Percentiles rank a stretch among this genome's conserved stretches.
Evolutionary conservation across 306 rosid genomes (phyloP).

Genomic region (Prinsepia uniflora): DNA sequence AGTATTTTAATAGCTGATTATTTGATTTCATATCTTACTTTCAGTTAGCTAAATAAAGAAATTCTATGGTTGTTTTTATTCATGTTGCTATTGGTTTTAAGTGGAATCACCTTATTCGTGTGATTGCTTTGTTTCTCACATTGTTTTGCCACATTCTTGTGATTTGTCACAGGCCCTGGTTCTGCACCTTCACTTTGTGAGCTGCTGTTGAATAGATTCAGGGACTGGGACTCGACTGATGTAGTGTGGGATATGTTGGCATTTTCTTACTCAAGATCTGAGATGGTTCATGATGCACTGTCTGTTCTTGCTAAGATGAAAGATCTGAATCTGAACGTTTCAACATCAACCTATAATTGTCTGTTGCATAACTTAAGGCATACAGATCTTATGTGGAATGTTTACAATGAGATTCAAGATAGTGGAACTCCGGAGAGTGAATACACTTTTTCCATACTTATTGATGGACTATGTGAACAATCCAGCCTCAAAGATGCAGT

Average conservation of each 20-base stretch:
- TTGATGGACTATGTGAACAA: constrained; percentile 49
- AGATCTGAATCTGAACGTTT: constrained; percentile 40
- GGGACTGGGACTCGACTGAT: constrained; percentile 34
- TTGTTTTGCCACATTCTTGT: constrained; percentile 11
- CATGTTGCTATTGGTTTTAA: background rate
- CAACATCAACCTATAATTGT: constrained; percentile 40
- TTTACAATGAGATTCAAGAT: constrained; percentile 33
- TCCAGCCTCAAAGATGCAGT: constrained; percentile 39
- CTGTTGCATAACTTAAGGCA: constrained; percentile 45
- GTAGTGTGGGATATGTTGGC: constrained; percentile 53
- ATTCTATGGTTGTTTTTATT: background rate
- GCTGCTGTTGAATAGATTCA: constrained; percentile 34
- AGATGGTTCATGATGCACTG: constrained; percentile 48
- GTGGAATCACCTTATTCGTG: background rate
- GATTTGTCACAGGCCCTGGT: constrained; percentile 40
- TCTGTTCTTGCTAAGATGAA: constrained; percentile 51
- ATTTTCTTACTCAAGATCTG: constrained; percentile 36
- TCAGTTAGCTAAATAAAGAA: background rate
- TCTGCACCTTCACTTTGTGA: constrained; percentile 33
- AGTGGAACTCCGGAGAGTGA: constrained; percentile 38
- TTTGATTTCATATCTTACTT: background rate
- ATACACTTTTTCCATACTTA: constrained; percentile 40
- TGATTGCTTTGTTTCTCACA: background rate
- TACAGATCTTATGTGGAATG: constrained; percentile 43
- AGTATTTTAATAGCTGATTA: background rate